A percentile compares a stretch with the other conserved stretches of the same genome.
Conservation (phyloP, 169 alveolate species). For the Cryptosporidium ryanae region DNA sequence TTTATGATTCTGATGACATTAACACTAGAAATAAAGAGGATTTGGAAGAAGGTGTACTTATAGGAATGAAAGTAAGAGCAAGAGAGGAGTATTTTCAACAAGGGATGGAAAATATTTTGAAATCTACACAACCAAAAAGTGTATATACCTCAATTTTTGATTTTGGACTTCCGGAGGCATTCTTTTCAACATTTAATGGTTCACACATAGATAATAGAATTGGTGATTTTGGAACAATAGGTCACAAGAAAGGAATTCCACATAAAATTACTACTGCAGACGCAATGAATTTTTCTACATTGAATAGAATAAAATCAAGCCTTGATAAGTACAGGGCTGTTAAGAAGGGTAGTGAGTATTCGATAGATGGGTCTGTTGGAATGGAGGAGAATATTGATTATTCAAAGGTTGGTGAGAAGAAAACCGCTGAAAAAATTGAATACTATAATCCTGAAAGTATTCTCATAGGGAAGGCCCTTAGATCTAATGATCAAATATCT, state of each 20-base stretch:
- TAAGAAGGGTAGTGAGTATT: slow-evolving; percentile 12
- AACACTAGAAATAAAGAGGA: not conserved
- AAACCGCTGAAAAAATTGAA: not conserved
- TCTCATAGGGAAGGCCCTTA: slow-evolving; percentile 9
- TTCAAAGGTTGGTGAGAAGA: not conserved
- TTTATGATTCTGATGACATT: not conserved
- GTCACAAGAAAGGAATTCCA: slow-evolving; percentile 25
- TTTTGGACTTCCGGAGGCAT: slow-evolving; percentile 44
- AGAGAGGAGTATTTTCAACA: slow-evolving; percentile 55
- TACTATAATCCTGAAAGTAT: slow-evolving; percentile 41
- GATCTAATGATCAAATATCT: slow-evolving; percentile 63
- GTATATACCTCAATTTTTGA: slow-evolving; percentile 54
- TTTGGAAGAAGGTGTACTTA: slow-evolving; percentile 24
- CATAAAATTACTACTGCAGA: slow-evolving; percentile 66
- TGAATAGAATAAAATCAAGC: slow-evolving; percentile 17
- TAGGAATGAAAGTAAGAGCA: slow-evolving; percentile 64
- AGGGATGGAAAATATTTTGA: slow-evolving; percentile 4
- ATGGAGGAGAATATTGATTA: not conserved
- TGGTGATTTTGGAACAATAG: not conserved
- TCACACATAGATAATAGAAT: not conserved
- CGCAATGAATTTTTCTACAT: slow-evolving; percentile 12
- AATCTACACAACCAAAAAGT: not conserved
- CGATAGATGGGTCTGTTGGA: slow-evolving; percentile 43
- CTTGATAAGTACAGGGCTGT: not conserved
- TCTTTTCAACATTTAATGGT: slow-evolving; percentile 21